Base-by-base conservation (phyloP, 1,284 basidiomycete genomes). In the Hemileia vastatrix region DNA sequence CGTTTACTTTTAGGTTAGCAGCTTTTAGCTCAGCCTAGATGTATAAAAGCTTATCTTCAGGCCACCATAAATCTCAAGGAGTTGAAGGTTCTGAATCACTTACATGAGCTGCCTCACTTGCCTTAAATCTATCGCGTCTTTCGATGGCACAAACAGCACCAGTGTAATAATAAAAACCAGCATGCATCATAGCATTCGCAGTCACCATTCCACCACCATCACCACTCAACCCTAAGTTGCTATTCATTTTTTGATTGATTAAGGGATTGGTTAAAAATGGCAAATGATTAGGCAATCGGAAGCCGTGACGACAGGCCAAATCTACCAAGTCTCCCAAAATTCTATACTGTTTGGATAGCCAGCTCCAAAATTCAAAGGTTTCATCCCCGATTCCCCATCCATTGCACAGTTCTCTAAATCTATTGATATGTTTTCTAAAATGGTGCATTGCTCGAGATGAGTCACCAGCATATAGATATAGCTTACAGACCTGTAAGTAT, bases 381-480 rank as follows among this genome's bases (percentile, higher is more conserved):
- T 91, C 87, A 70, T 92, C 89, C n/a, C 92, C 92, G 58, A 97
- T 96, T 2, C 90, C 90, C 94, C 94, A 97, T 0, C 88, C 87
- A 5, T 87, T 81, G 6, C 88, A 91, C 62, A 97, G 83, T 67
- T 93, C 90, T 4, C 85, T 82, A 68, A 97, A 94, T 62, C 85
- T 84, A 31, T 85, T 83, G 65, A 94, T 81, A 72, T 97, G 93
- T 18, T 83, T 82, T 57, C 84, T 86, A 72, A 94, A 87, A 65
- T 92, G 87, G 0, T 83, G 83, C 2, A 93, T 78, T 0, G 88
- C 86, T 1, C 88, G 81, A 0, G 84, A 78, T 32, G 88, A 83
- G 65, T 92, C 88, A 66, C 85, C 85, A 67, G 88, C 86, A 77
- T 97, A 97, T 4, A 97, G 80, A 71, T 89, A 87, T 3, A 95